Evolutionary conservation across 139 green algal genomes (phyloP), one percentile per base, ranked within the genome.

Genomic region (Deuterostichococcus epilithicus): DNA sequence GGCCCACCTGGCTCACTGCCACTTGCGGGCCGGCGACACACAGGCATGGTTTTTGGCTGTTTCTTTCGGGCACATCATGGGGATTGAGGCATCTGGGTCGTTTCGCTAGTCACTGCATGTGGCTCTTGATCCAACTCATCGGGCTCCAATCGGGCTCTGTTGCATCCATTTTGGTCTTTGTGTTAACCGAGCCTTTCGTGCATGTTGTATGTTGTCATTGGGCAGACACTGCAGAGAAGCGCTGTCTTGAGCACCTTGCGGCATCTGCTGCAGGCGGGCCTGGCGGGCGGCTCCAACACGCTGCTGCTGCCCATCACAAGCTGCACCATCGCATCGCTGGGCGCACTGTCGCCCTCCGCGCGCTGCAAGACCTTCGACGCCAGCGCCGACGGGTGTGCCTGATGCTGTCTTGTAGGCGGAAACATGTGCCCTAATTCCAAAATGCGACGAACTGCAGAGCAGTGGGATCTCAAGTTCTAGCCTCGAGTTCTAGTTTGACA

Each of bases 281-380:
- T 89, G 66, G 88, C 88, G 0, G 88, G 82, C 18, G 93, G 93
- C 18, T 87, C 93, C 25, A 97, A 97, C 81, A 81, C 95, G 22
- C 85, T 84, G 8, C 78, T 95, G 8, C 82, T 89, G 10, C 89
- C 91, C 34, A 87, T 93, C 65, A 92, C 87, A 30, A 89, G 83
- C 13, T 84, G 86, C 36, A 83, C 84, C 52, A 86, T 83, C 76
- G 71, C 83, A 28, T 70, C 82, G 0, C 74, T 83, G 39, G 86
- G 42, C 80, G 91, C 76, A 88, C 87, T 96, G 59, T 83, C 90
- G 0, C 63, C 83, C 1, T 89, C 94, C n/a, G 93, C 91, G 8
- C 85, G 92, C 45, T 97, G 93, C 84, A 97, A 97, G 81, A 95
- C 93, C 1, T 82, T 97, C 38, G 93, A 97, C 70, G 88, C 85